These are phyloP conservation scores for Gardenia jasminoides DNA, from an alignment of 257 asterid species.

Conservation along the genomic window DNA sequence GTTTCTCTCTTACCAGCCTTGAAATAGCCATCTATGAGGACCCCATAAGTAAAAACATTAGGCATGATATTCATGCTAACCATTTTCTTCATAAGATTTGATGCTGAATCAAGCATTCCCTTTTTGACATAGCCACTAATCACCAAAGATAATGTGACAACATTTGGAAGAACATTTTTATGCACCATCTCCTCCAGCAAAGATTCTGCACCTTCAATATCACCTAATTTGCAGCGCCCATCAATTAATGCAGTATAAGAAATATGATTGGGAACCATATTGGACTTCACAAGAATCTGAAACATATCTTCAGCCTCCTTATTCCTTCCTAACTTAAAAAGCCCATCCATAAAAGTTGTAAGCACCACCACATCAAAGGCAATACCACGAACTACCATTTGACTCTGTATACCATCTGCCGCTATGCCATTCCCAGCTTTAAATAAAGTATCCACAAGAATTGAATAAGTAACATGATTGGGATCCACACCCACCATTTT, in stretches of 20 bases:
- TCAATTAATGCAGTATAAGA: conserved; percentile 70
- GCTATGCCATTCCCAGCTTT: conserved; percentile 45
- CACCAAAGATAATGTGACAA: conserved; percentile 62
- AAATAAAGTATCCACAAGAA: conserved; percentile 53
- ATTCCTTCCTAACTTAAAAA: conserved; percentile 59
- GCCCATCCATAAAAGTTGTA: conserved; percentile 74
- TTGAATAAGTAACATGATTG: conserved; percentile 69
- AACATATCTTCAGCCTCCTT: conserved; percentile 65
- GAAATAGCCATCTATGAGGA: conserved; percentile 69
- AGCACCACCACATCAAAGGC: conserved; percentile 64
- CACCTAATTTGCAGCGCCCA: conserved; percentile 68
- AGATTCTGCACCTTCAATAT: conserved; percentile 52
- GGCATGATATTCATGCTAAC: conserved; percentile 52
- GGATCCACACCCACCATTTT: conserved; percentile 54
- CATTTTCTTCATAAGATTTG: conserved; percentile 48
- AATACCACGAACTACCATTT: conserved; percentile 83
- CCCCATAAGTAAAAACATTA: conserved; percentile 52
- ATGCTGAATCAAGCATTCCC: conserved; percentile 72
- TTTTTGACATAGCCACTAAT: conserved; percentile 65
- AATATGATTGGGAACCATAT: conserved; percentile 48
- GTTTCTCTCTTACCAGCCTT: conserved; percentile 62
- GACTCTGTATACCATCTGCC: conserved; percentile 69
- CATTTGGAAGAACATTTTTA: conserved; percentile 54
- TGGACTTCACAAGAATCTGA: conserved; percentile 42
- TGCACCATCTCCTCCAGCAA: conserved; percentile 64